Conservation (phyloP, 495 filamentous ascomycete species). For the Echria macrotheca region DNA sequence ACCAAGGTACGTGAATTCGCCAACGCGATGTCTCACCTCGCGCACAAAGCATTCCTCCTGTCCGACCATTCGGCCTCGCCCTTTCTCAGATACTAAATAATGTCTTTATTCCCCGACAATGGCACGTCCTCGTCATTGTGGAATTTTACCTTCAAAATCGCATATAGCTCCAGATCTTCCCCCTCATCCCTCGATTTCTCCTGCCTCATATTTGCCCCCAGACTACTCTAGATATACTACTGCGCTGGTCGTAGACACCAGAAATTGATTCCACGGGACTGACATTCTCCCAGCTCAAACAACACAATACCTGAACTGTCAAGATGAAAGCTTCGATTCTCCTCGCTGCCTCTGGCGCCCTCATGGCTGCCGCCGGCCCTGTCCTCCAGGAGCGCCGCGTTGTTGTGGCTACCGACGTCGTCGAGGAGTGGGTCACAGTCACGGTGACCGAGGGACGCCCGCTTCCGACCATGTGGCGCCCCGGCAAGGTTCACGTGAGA, state of each 20-base stretch:
- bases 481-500: conserved; percentile 1
- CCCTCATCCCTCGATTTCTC: no score
- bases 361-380: conserved; percentile 56
- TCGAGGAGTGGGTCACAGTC: conserved; percentile 55
- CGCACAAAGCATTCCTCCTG: background rate
- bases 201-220: no score
- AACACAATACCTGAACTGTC: no score
- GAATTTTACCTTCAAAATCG: no score
- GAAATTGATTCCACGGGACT: no score
- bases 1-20: conserved; percentile 11
- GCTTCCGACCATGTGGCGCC: conserved; percentile 16
- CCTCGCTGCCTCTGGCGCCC: conserved; percentile 56
- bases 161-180: no score
- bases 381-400: conserved; percentile 55
- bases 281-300: no score
- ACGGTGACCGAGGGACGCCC: conserved; percentile 49
- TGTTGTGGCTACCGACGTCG: conserved; percentile 49
- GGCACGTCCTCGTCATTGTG: no score
- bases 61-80: background rate
- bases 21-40: background rate
- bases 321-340: conserved; percentile 68
- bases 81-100: conserved; percentile 10
- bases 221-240: no score
- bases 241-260: no score
- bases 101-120: background rate